Percentiles rank a stretch among this genome's conserved stretches.
Evolutionary conservation across 2,329 filamentous ascomycete genomes (phyloP).

Genomic region (Fusarium compactum): DNA sequence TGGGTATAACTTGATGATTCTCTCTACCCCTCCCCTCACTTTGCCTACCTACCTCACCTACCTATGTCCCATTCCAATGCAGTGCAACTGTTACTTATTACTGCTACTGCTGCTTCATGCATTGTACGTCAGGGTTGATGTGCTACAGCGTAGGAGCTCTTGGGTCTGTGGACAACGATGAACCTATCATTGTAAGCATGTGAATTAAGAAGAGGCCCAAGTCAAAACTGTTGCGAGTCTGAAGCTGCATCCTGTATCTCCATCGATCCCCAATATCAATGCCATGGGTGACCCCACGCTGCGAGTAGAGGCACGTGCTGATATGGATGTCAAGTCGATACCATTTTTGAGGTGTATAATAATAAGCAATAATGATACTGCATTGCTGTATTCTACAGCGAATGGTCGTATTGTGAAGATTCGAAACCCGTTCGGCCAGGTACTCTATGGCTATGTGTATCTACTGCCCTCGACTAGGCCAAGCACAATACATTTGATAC

Average conservation of each 20-base stretch:
- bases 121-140: slow-evolving; percentile 39
- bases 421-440: not conserved
- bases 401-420: not conserved
- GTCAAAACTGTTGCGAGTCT: slow-evolving; percentile 34
- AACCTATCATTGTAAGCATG: slow-evolving; percentile 49
- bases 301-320: slow-evolving; percentile 38
- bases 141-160: slow-evolving; percentile 28
- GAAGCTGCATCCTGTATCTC: slow-evolving; percentile 28
- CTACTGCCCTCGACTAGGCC: not conserved
- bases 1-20: not conserved
- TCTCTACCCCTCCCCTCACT: slow-evolving; percentile 32
- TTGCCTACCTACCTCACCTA: slow-evolving; percentile 2
- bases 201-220: slow-evolving; percentile 42
- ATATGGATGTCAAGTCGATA: slow-evolving; percentile 39
- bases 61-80: slow-evolving; percentile 10
- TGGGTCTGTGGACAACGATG: slow-evolving; percentile 42
- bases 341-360: slow-evolving; percentile 16
- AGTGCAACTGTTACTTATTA: slow-evolving; percentile 14
- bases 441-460: not conserved
- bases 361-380: slow-evolving; percentile 20
- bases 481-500: not conserved
- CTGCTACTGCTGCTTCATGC: slow-evolving; percentile 20
- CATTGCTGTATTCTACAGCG: slow-evolving; percentile 6
- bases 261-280: slow-evolving; percentile 12
- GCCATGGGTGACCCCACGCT: slow-evolving; percentile 40